These are phyloP conservation scores for Penicillium bovifimosum DNA, from an alignment of 495 filamentous ascomycete species.

Conservation along the genomic window DNA sequence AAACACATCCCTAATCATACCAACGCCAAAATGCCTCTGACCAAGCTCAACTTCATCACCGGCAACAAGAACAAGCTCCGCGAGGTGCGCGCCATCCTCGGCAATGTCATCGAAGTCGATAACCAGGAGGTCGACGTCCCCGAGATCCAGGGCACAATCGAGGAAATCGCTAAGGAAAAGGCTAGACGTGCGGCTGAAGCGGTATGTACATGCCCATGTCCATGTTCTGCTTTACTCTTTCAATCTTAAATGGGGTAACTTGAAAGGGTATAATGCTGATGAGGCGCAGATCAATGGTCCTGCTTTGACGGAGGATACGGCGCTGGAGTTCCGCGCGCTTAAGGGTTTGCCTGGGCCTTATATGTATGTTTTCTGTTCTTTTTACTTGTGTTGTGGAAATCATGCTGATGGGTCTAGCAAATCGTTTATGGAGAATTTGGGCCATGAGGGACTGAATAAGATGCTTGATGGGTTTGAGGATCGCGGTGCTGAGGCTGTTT, in stretches of 20 bases:
- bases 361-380: constrained; percentile 56
- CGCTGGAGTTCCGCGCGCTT: constrained; percentile 84
- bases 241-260: too few species aligned
- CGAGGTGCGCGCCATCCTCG: constrained; percentile 83
- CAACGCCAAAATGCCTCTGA: constrained; percentile 21
- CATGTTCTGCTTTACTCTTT: background rate
- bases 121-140: constrained; percentile 71
- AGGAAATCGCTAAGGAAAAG: constrained; percentile 87
- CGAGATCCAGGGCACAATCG: constrained; percentile 88
- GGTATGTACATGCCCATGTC: too few species aligned
- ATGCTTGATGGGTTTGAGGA: constrained; percentile 85
- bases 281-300: constrained; percentile 65
- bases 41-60: constrained; percentile 85
- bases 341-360: constrained; percentile 93
- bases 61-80: constrained; percentile 88
- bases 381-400: background rate
- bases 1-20: background rate
- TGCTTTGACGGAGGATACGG: constrained; percentile 93
- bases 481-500: constrained; percentile 86
- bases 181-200: constrained; percentile 60
- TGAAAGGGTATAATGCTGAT: constrained; percentile 7
- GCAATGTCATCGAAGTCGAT: constrained; percentile 62
- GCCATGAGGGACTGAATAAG: constrained; percentile 81
- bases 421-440: constrained; percentile 81
- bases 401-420: constrained; percentile 51